Percentiles rank a stretch among this genome's conserved stretches.
Conservation (phyloP, 2,329 filamentous ascomycete species). For the Coniochaeta hoffmannii region DNA sequence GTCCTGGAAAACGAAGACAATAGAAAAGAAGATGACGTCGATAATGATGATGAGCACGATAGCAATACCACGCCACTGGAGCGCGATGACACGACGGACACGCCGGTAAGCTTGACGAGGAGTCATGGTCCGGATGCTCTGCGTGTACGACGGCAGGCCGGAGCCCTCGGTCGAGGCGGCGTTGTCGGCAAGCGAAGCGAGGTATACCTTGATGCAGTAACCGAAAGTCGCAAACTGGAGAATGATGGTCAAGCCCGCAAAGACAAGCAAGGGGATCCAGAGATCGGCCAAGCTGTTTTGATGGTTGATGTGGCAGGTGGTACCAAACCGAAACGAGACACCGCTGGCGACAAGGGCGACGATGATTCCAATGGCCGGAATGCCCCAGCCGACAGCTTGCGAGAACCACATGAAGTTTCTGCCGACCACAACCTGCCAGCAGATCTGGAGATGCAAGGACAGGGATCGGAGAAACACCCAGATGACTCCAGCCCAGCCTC, state of each 20-base stretch:
- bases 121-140: conserved; percentile 68
- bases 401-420: conserved; percentile 83
- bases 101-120: conserved; percentile 84
- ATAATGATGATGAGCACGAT: conserved; percentile 85
- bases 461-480: conserved; percentile 90
- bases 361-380: conserved; percentile 68
- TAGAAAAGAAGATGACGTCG: conserved; percentile 89
- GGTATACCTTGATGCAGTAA: conserved; percentile 93
- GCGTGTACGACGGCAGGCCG: conserved; percentile 65
- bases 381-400: conserved; percentile 73
- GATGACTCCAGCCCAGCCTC: conserved; percentile 75
- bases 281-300: conserved; percentile 73
- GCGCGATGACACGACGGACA: conserved; percentile 74
- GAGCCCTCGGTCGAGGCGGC: conserved; percentile 64
- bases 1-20: conserved; percentile 85
- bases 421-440: conserved; percentile 90
- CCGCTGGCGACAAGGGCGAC: conserved; percentile 78
- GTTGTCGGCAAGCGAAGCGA: conserved; percentile 72
- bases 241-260: conserved; percentile 68
- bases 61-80: conserved; percentile 90
- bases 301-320: conserved; percentile 92
- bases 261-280: conserved; percentile 81
- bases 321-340: conserved; percentile 88
- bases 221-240: conserved; percentile 78
- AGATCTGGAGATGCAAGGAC: conserved; percentile 93